Conservation (phyloP, 106 monocot species). For the Platanthera zijinensis region DNA sequence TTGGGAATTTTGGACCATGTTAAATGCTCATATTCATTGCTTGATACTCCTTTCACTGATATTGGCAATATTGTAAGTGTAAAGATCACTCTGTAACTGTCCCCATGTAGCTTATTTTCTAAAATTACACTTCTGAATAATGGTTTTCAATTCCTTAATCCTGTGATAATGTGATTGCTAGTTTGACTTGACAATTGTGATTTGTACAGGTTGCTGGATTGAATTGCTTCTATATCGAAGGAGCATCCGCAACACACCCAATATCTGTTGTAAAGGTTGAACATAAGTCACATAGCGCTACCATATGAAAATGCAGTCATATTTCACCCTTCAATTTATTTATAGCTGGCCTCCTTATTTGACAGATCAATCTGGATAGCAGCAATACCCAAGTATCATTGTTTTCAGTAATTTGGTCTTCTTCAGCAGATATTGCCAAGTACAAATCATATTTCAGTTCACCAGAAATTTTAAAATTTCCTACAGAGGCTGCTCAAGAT, state of each 20-base stretch:
- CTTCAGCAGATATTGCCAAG: conserved; percentile 41
- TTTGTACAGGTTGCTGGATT: conserved; percentile 40
- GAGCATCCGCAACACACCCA: conserved; percentile 75
- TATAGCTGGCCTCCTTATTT: conserved; percentile 9
- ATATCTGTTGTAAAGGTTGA: conserved; percentile 74
- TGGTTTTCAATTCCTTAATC: neutral
- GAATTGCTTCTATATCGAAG: conserved; percentile 60
- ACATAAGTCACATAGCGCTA: neutral
- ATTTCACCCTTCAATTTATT: neutral
- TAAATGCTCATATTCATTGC: conserved; percentile 42
- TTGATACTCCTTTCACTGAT: conserved; percentile 76
- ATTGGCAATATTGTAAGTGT: conserved; percentile 58
- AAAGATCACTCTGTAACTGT: neutral
- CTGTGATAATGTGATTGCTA: neutral
- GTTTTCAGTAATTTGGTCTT: conserved; percentile 63
- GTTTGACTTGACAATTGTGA: neutral
- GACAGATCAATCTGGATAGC: conserved; percentile 60
- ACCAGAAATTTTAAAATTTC: conserved; percentile 81
- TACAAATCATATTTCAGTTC: conserved; percentile 59
- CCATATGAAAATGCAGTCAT: neutral
- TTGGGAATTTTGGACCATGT: conserved; percentile 62
- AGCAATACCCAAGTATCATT: conserved; percentile 18
- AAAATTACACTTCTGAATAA: neutral
- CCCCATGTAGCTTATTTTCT: neutral
- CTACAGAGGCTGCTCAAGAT: conserved; percentile 61